phyloP scores from a whole-genome alignment of 2,329 filamentous ascomycete genomes.

The Sordariomycetes sp. region DNA sequence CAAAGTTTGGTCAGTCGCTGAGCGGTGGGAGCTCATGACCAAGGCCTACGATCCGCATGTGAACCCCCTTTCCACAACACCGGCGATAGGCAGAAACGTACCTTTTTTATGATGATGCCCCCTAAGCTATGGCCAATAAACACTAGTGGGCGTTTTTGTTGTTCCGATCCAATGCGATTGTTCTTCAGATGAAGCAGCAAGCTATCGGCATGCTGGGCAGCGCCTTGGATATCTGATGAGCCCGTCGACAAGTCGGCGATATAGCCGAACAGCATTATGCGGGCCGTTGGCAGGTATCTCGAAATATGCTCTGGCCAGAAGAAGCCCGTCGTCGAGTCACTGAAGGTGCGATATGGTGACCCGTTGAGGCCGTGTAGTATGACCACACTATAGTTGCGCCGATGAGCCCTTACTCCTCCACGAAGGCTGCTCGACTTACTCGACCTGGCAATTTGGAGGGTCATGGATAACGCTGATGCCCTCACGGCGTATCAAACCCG shows the following conservation, averaged over 20 bases:
- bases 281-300: slow-evolving; percentile 2
- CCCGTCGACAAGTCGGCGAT: slow-evolving; percentile 4
- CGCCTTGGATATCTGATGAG: slow-evolving; percentile 4
- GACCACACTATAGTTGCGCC: slow-evolving; percentile 3
- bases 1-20: slow-evolving; percentile 1
- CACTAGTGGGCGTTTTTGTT: slow-evolving; percentile 3
- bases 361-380: slow-evolving; percentile 7
- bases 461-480: background rate
- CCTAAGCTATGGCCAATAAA: slow-evolving; percentile 8
- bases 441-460: background rate
- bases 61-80: slow-evolving; percentile 1
- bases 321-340: slow-evolving; percentile 4
- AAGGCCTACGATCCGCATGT: slow-evolving; percentile 5
- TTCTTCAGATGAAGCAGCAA: background rate
- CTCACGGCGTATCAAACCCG: background rate
- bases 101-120: slow-evolving; percentile 8
- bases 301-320: slow-evolving; percentile 5
- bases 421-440: background rate
- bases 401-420: background rate
- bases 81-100: too few species aligned
- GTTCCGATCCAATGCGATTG: background rate
- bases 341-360: slow-evolving; percentile 4
- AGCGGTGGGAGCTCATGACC: background rate
- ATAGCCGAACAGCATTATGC: slow-evolving; percentile 9
- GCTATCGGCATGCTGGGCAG: slow-evolving; percentile 3